Conservation (phyloP, 2,329 filamentous ascomycete species). For the Allantophomopsis cytisporea region DNA sequence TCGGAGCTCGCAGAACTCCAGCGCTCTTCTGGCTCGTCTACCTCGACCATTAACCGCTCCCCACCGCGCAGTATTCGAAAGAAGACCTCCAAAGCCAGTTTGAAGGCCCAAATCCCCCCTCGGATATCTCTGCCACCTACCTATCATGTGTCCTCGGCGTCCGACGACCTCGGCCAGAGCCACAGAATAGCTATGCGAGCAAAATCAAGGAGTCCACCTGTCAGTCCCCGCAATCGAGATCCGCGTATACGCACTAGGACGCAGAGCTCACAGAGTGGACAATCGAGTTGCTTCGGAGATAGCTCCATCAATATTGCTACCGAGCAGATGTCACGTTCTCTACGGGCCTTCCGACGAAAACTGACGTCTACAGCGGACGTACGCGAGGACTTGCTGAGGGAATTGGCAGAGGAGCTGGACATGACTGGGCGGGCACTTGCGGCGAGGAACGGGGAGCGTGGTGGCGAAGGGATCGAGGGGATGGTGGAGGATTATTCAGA, state of each 20-base stretch:
- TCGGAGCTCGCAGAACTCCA: slow-evolving; percentile 76
- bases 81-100: slow-evolving; percentile 30
- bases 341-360: slow-evolving; percentile 50
- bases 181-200: slow-evolving; percentile 13
- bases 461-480: too few relatives aligned
- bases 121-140: slow-evolving; percentile 36
- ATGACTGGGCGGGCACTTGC: slow-evolving; percentile 44
- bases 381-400: slow-evolving; percentile 41
- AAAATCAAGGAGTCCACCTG: slow-evolving; percentile 16
- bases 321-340: slow-evolving; percentile 47
- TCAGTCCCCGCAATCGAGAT: slow-evolving; percentile 12
- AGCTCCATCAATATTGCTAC: slow-evolving; percentile 44
- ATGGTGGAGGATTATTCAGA: too few relatives aligned
- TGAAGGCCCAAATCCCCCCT: slow-evolving; percentile 9
- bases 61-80: slow-evolving; percentile 39
- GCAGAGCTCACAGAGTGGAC: slow-evolving; percentile 20
- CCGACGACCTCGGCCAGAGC: slow-evolving; percentile 11
- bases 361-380: slow-evolving; percentile 40
- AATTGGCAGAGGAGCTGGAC: slow-evolving; percentile 51
- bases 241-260: slow-evolving; percentile 33
- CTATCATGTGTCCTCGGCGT: slow-evolving; percentile 19
- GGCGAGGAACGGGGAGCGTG: too few relatives aligned
- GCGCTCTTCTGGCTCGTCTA: slow-evolving; percentile 27
- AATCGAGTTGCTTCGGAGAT: slow-evolving; percentile 29
- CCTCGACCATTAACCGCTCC: slow-evolving; percentile 31